These are phyloP conservation scores for Suhomyces coccinellae DNA, from an alignment of 1,139 yeast genomes.

Conservation along the genomic window DNA sequence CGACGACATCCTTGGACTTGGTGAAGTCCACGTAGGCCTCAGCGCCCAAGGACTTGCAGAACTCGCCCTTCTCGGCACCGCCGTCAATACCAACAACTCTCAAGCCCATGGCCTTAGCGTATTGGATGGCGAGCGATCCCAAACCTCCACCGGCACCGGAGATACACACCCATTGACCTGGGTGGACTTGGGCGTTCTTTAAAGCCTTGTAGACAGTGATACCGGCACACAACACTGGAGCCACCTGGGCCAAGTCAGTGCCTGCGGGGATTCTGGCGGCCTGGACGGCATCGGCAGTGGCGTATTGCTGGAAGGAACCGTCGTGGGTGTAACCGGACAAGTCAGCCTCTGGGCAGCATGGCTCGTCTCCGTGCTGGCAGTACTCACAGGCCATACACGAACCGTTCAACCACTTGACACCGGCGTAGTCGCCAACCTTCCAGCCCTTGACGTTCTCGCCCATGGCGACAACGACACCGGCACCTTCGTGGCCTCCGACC, in stretches of 20 bases:
- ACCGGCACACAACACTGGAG: slow-evolving; percentile 68
- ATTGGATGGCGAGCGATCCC: slow-evolving; percentile 78
- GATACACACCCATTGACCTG: slow-evolving; percentile 80
- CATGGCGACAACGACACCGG: slow-evolving; percentile 75
- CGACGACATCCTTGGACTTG: slow-evolving; percentile 34
- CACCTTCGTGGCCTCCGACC: slow-evolving; percentile 88
- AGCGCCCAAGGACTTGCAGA: slow-evolving; percentile 62
- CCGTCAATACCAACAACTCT: slow-evolving; percentile 77
- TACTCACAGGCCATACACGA: slow-evolving; percentile 74
- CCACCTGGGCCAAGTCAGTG: slow-evolving; percentile 35
- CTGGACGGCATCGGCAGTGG: slow-evolving; percentile 56
- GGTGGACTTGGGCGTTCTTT: slow-evolving; percentile 61
- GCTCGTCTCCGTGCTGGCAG: slow-evolving; percentile 67
- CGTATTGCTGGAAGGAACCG: slow-evolving; percentile 83
- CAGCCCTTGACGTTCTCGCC: slow-evolving; percentile 69
- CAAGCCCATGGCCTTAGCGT: slow-evolving; percentile 80
- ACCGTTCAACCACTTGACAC: slow-evolving; percentile 72
- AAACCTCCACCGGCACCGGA: slow-evolving; percentile 88
- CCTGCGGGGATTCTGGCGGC: slow-evolving; percentile 39
- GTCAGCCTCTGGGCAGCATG: slow-evolving; percentile 68
- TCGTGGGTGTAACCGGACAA: slow-evolving; percentile 80
- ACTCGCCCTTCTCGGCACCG: slow-evolving; percentile 62
- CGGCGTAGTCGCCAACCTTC: slow-evolving; percentile 76
- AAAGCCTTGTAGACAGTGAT: slow-evolving; percentile 82
- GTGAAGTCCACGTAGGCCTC: slow-evolving; percentile 70